phyloP scores from a whole-genome alignment of 495 filamentous ascomycete species.

The Xylaria palmicola region DNA sequence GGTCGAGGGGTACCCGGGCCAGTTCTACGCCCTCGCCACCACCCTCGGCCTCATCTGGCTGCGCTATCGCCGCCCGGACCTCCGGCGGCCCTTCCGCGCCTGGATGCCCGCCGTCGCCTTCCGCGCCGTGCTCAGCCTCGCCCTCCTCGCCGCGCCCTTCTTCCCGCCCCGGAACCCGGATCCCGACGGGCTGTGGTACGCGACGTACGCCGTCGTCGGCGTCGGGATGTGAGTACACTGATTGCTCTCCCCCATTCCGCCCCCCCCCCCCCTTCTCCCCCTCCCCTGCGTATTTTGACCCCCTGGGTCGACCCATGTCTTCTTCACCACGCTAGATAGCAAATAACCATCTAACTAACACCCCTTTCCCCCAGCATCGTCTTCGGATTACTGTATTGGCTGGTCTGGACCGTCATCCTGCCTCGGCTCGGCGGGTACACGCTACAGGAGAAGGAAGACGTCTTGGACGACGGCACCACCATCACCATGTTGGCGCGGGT shows the following conservation, averaged over 20 bases:
- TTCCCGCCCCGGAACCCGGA: conserved; percentile 51
- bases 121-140: conserved; percentile 43
- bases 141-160: conserved; percentile 56
- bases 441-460: conserved; percentile 57
- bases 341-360: too few species aligned
- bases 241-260: neutral
- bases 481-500: conserved; percentile 56
- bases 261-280: neutral
- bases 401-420: conserved; percentile 64
- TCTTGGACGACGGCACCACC: conserved; percentile 59
- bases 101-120: conserved; percentile 57
- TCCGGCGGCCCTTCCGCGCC: conserved; percentile 67
- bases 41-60: conserved; percentile 62
- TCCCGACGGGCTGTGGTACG: conserved; percentile 63
- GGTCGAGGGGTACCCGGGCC: conserved; percentile 67
- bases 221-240: conserved; percentile 60
- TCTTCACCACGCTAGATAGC: too few species aligned
- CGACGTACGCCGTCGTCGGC: conserved; percentile 71
- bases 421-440: conserved; percentile 59
- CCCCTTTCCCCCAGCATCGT: conserved; percentile 29
- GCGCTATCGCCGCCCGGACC: conserved; percentile 57
- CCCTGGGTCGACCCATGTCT: too few species aligned
- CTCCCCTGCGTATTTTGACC: neutral
- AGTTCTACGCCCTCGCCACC: conserved; percentile 59
- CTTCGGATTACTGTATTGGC: conserved; percentile 68